Conservation (phyloP, 1,284 basidiomycete genomes). For the Neolentinus lepideus region DNA sequence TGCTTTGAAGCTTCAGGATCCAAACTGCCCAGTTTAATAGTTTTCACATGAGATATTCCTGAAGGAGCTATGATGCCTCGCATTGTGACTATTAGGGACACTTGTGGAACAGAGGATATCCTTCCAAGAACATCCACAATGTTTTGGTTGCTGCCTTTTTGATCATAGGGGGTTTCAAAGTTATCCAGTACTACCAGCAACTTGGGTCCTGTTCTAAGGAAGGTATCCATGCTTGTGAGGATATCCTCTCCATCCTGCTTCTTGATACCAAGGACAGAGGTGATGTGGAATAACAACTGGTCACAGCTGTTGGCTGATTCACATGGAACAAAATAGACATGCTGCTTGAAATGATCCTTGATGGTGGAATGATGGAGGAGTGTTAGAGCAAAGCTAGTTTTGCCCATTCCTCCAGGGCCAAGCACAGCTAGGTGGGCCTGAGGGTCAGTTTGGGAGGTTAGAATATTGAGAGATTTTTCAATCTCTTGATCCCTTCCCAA, state of each 20-base stretch:
- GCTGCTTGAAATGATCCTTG: background rate
- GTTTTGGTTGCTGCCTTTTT: background rate
- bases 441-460: background rate
- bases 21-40: background rate
- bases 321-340: background rate
- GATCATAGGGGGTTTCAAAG: background rate
- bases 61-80: background rate
- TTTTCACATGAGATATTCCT: background rate
- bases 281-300: background rate
- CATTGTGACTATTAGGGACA: background rate
- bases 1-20: background rate
- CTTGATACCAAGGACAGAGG: background rate
- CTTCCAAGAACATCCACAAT: background rate
- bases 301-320: background rate
- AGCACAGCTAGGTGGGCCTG: background rate
- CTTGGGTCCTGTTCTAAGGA: background rate
- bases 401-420: slow-evolving; percentile 1
- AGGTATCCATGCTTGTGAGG: background rate
- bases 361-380: background rate
- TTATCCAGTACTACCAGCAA: background rate
- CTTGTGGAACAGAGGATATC: background rate
- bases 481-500: background rate
- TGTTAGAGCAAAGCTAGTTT: background rate
- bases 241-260: background rate
- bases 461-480: background rate